phyloP scores from a whole-genome alignment of 176 grass and related monocot species.

The Secale cereale region DNA sequence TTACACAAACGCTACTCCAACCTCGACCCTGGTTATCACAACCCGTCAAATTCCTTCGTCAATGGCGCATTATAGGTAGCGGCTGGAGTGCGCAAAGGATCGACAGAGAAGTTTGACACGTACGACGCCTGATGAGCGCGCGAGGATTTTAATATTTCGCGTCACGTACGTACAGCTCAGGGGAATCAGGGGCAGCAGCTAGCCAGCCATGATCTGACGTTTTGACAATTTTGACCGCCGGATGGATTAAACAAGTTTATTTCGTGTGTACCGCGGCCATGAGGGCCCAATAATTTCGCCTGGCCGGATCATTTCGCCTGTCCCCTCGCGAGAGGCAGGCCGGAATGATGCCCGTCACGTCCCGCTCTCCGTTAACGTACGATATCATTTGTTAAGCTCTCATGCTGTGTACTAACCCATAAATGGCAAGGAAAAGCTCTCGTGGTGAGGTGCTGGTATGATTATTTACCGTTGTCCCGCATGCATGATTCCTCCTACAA shows the following conservation, averaged over 20 bases:
- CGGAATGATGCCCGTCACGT: slow-evolving; percentile 26
- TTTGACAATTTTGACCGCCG: neutral
- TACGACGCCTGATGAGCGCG: neutral
- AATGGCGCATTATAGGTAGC: neutral
- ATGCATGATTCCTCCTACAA: too few relatives aligned
- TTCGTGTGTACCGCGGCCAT: neutral
- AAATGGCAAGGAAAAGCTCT: neutral
- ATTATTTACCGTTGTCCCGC: neutral
- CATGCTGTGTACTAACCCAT: neutral
- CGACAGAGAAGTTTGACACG: neutral
- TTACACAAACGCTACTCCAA: neutral
- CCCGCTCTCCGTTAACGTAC: neutral
- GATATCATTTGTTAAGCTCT: neutral
- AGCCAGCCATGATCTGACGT: neutral
- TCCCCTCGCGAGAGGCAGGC: slow-evolving; percentile 27
- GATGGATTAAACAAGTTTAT: too few relatives aligned
- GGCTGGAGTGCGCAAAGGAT: neutral
- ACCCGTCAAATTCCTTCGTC: neutral
- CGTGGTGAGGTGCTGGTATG: neutral
- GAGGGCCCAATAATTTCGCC: slow-evolving; percentile 5
- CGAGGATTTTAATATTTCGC: neutral
- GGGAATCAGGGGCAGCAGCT: neutral
- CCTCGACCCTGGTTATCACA: neutral
- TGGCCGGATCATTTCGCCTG: slow-evolving; percentile 1
- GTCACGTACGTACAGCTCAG: neutral